phyloP scores from a whole-genome alignment of 2,329 filamentous ascomycete genomes.

The Capronia coronata region DNA sequence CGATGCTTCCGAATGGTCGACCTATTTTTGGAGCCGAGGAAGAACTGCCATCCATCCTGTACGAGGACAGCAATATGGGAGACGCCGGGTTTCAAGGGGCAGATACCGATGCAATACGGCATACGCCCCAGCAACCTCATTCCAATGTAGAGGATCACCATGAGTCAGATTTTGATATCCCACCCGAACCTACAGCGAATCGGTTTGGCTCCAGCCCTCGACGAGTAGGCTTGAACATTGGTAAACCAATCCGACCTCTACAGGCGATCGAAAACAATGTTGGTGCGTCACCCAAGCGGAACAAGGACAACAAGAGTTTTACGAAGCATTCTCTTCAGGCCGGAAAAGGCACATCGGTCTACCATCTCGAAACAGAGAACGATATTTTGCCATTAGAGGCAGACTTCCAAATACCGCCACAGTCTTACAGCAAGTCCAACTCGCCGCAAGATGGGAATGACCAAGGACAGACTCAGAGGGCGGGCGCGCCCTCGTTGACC shows the following conservation, averaged over 20 bases:
- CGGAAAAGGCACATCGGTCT: slow-evolving; percentile 8
- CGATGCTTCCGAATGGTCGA: slow-evolving; percentile 31
- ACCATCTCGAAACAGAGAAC: slow-evolving; percentile 4
- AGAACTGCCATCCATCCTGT: slow-evolving; percentile 20
- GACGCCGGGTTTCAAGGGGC: slow-evolving; percentile 7
- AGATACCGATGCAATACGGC: neutral
- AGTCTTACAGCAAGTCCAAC: slow-evolving; percentile 2
- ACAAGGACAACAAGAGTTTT: neutral
- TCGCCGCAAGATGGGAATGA: slow-evolving; percentile 1
- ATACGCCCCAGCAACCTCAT: slow-evolving; percentile 1
- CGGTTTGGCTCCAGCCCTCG: slow-evolving; percentile 22
- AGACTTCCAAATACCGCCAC: slow-evolving; percentile 14
- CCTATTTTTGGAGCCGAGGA: slow-evolving; percentile 30
- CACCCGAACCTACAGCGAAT: slow-evolving; percentile 14
- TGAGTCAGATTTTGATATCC: slow-evolving; percentile 21
- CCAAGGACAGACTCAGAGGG: slow-evolving; percentile 18
- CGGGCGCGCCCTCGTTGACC: slow-evolving; percentile 31
- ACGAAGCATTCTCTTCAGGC: slow-evolving; percentile 6
- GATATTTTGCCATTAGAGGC: slow-evolving; percentile 29
- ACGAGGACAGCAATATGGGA: slow-evolving; percentile 17
- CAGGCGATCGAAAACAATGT: slow-evolving; percentile 15
- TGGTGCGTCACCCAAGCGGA: slow-evolving; percentile 6
- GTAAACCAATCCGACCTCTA: slow-evolving; percentile 20
- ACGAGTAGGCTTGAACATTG: slow-evolving; percentile 20
- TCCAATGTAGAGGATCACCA: neutral